A percentile compares a stretch with the other conserved stretches of the same genome.
Conservation (phyloP, 163 green algal species). For the Scenedesmus sp. region DNA sequence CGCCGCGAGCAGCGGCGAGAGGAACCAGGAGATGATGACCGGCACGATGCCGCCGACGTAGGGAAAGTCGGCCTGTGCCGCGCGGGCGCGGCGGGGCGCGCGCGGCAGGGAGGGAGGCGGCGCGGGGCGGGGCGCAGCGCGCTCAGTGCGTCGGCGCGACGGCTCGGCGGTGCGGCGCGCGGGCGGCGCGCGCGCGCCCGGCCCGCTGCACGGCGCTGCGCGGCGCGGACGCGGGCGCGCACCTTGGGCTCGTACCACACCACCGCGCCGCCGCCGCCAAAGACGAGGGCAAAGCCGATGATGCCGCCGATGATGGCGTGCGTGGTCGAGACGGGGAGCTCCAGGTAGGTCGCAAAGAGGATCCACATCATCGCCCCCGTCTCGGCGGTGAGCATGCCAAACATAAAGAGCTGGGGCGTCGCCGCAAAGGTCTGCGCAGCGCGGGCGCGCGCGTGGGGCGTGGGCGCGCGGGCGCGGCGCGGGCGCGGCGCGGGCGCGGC, state of each 20-base stretch:
- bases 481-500: not conserved
- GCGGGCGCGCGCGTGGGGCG: not conserved
- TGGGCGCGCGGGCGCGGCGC: too few relatives aligned
- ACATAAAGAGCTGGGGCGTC: constrained; percentile 48
- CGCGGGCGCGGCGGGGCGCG: too few relatives aligned
- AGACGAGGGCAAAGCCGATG: constrained; percentile 30
- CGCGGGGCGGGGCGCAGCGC: too few relatives aligned
- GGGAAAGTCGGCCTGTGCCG: constrained; percentile 25
- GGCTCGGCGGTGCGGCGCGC: too few relatives aligned
- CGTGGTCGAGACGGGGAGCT: constrained; percentile 57
- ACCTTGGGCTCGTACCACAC: constrained; percentile 41
- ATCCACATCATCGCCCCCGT: constrained; percentile 54
- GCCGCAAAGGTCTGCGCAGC: constrained; percentile 34
- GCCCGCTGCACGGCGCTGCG: too few relatives aligned
- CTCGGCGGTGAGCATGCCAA: constrained; percentile 59
- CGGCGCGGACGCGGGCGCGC: too few relatives aligned
- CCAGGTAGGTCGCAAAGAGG: constrained; percentile 53
- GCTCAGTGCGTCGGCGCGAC: too few relatives aligned
- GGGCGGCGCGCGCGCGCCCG: too few relatives aligned
- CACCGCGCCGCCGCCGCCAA: constrained; percentile 36
- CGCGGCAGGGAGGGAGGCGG: too few relatives aligned
- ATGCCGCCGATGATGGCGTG: constrained; percentile 55
- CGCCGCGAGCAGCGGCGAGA: constrained; percentile 64
- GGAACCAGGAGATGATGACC: constrained; percentile 76
- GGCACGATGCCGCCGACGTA: constrained; percentile 53